Base-by-base conservation (phyloP, 495 filamentous ascomycete species). In the Pseudomonodictys pantanalensis region DNA sequence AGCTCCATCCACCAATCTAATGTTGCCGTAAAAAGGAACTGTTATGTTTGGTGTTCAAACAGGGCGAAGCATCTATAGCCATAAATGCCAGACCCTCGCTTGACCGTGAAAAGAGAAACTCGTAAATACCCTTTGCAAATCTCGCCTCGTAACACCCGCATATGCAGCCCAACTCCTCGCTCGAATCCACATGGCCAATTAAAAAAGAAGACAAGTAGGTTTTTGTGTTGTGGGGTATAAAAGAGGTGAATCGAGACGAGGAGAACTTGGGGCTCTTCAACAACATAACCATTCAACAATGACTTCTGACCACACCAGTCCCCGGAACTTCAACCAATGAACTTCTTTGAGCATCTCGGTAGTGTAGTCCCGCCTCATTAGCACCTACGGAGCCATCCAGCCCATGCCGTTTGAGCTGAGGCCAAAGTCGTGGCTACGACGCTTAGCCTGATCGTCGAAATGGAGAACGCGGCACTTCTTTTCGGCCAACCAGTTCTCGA, bases 361-460 rank as follows among this genome's bases (percentile, higher is more conserved):
- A 22, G 18, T 20, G n/a, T 46, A 41, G 46, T 32, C 22, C 55
- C 49, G 45, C 63, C 63, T 67, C 64, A 59, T 20, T 63, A 67
- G 50, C 64, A 29, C 44, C 45, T 50, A 62, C 52, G 63, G 33
- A 33, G 28, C 50, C 11, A 53, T 54, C 59, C 64, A 67, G 46
- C 64, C 59, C 46, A 67, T 32, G 32, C 59, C 54, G 23, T 18
- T 56, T 8, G 32, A 11, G n/a, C 41, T 11, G n/a, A 60, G 22
- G 28, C 52, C 65, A 6, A 47, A 24, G 20, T 33, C 35, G 18
- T n/a, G 17, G 32, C 60, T 52, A n/a, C 60, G 32, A 18, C 22
- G 22, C 35, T 53, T 30, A 56, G 45, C 51, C 23, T 57, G 35
- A 2, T 56, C 44, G 43, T 64, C 23, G 33, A 67, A 46, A 1